Evolutionary conservation across 768 basidiomycete genomes (phyloP), one percentile per base, ranked within the genome.

Genomic region (Leucocoprinus birnbaumii): DNA sequence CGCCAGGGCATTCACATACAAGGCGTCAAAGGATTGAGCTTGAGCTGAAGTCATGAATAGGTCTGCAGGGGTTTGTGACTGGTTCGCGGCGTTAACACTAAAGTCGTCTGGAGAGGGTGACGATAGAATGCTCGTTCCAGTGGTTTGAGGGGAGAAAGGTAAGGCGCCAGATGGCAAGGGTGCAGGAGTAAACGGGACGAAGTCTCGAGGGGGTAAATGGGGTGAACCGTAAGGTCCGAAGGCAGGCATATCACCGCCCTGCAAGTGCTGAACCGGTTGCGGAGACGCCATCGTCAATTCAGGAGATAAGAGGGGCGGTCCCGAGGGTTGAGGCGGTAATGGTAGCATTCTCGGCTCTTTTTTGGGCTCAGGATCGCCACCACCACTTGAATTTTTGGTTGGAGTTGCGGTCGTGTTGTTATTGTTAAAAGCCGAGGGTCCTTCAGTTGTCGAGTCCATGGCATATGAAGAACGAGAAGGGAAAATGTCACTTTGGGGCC

Each of bases 91-190:
- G n/a, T n/a, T n/a, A 24, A 21, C 42, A 2, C 42, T 21, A n/a
- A 11, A 21, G 22, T 44, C 19, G 22, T 31, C 42, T n/a, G 51
- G 41, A 7, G 45, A 47, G 3, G 18, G 6, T n/a, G 31, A 31
- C 31, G 31, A 31, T 31, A 31, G 31, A 31, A 38, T 19, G 5
- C 26, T 54, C 9, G 44, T 18, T 14, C 54, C 54, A n/a, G 54
- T 55, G 14, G 38, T 24, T 44, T 55, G 47, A 21, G 54, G 48
- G 6, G 54, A 55, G 26, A 55, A 55, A 14, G 53, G 53, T 25
- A 55, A 27, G 24, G 49, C 40, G 11, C 47, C 54, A 14, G 54
- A 21, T 11, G 46, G 53, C 14, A 55, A 55, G n/a, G 53, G 19
- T 14, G 25, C 3, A 18, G 48, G 22, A 1, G 27, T 4, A 11